Percentiles rank a stretch among this genome's conserved stretches.
These are phyloP conservation scores for Alternaria ventricosa DNA, from an alignment of 2,329 filamentous ascomycete species.

Conservation along the genomic window DNA sequence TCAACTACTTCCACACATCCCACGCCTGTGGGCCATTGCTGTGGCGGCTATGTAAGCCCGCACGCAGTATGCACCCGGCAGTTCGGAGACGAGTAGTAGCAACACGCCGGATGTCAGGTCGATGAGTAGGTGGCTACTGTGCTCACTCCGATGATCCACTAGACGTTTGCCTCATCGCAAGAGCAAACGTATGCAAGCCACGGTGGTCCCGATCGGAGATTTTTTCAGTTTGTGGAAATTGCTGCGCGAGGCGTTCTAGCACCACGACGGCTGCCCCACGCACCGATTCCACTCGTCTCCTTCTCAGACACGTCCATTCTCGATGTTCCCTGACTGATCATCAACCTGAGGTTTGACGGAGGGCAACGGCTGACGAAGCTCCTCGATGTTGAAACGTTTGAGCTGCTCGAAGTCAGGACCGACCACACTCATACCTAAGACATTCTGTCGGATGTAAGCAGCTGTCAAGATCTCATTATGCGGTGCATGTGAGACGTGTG, in stretches of 20 bases:
- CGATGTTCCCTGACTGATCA: conserved; percentile 1
- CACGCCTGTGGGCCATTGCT: conserved; percentile 17
- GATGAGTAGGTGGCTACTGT: conserved; percentile 19
- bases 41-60: conserved; percentile 16
- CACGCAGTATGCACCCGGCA: conserved; percentile 15
- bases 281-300: background rate
- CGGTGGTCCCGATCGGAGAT: conserved; percentile 22
- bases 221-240: conserved; percentile 21
- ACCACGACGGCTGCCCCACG: conserved; percentile 1
- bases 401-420: conserved; percentile 74
- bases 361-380: conserved; percentile 66
- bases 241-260: conserved; percentile 6
- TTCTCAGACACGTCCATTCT: conserved; percentile 17
- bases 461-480: conserved; percentile 12
- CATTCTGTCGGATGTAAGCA: conserved; percentile 60
- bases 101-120: conserved; percentile 29
- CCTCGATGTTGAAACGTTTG: conserved; percentile 79
- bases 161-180: conserved; percentile 12
- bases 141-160: conserved; percentile 15
- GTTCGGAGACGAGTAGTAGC: conserved; percentile 35
- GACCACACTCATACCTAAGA: conserved; percentile 81
- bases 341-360: conserved; percentile 4
- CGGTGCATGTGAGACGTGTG: conserved; percentile 1
- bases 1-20: conserved; percentile 11
- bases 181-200: conserved; percentile 25